Conservation (phyloP, 257 asterid genomes). For the Hygrophila difformis region DNA sequence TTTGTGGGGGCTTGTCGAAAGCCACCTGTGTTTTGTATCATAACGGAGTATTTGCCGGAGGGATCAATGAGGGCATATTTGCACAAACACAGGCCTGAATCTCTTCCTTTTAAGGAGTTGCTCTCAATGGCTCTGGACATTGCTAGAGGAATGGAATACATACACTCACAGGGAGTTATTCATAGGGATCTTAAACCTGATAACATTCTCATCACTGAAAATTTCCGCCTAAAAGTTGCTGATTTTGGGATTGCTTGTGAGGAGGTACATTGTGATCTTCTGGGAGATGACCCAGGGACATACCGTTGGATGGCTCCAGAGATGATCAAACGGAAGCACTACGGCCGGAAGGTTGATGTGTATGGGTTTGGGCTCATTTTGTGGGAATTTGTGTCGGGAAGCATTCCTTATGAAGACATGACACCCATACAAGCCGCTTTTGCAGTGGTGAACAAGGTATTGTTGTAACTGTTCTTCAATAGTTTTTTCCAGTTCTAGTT, state of each 20-base stretch:
- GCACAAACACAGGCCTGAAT: slow-evolving; percentile 41
- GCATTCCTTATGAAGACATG: slow-evolving; percentile 59
- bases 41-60: slow-evolving; percentile 52
- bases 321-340: slow-evolving; percentile 45
- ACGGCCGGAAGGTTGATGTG: slow-evolving; percentile 56
- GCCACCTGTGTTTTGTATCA: slow-evolving; percentile 43
- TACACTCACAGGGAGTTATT: slow-evolving; percentile 51
- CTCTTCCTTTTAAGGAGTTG: slow-evolving; percentile 36
- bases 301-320: too few species aligned
- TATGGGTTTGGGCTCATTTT: slow-evolving; percentile 59
- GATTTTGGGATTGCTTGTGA: slow-evolving; percentile 70
- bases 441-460: slow-evolving; percentile 67
- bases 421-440: slow-evolving; percentile 71
- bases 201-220: slow-evolving; percentile 43
- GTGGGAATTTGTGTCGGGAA: slow-evolving; percentile 63
- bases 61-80: slow-evolving; percentile 53
- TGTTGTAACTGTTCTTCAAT: neutral
- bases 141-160: slow-evolving; percentile 56
- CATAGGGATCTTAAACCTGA: slow-evolving; percentile 70
- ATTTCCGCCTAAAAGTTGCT: slow-evolving; percentile 47
- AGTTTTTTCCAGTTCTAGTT: neutral
- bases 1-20: slow-evolving; percentile 46
- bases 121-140: slow-evolving; percentile 49
- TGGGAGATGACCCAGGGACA: slow-evolving; percentile 33
- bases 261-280: slow-evolving; percentile 47